Evolutionary conservation across 805 yeast species (phyloP), one percentile per base, ranked within the genome.

Genomic region (Starmerella bombi): DNA sequence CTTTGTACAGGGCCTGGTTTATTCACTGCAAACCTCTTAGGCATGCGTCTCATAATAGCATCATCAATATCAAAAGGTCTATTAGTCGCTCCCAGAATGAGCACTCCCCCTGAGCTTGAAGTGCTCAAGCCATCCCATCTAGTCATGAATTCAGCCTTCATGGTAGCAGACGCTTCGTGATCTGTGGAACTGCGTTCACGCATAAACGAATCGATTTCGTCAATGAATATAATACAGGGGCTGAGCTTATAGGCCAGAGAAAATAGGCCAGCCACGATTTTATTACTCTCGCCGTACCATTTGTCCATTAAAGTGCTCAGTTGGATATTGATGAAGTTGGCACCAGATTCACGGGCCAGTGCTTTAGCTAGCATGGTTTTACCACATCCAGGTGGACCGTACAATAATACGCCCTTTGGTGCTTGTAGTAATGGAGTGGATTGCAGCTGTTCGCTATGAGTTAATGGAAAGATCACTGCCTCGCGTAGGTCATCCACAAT

Each of bases 361-460:
- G 96, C 96, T 60, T 86, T 88, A 8, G 96, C 97, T 51, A 88
- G 66, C 95, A 88, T 83, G 3, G 97, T 88, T 61, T 88, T 88
- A 41, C 97, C 97, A 59, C 96, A 88, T 0, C 97, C 97, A 0
- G 97, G 97, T 3, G 97, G 96, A 0, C 97, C 97, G 56, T 83
- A 77, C 36, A 86, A 67, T 27, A 88, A 63, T 3, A 88, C 96
- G 31, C 98, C 98, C 55, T 83, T 85, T 2, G 98, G 98, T 1
- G 94, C 88, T 54, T 80, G 83, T 20, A 88, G 64, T 39, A 88
- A 66, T 17, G 56, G 54, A 39, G 83, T 75, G 39, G 73, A 75
- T 10, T 73, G 64, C 56, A 80, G 85, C 31, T 50, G 44, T 22
- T 50, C 53, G 21, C 57, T 52, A 42, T 54, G 52, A 15, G 81